Evolutionary conservation across 139 green algal genomes (phyloP).

Genomic region (Volvox africanus): DNA sequence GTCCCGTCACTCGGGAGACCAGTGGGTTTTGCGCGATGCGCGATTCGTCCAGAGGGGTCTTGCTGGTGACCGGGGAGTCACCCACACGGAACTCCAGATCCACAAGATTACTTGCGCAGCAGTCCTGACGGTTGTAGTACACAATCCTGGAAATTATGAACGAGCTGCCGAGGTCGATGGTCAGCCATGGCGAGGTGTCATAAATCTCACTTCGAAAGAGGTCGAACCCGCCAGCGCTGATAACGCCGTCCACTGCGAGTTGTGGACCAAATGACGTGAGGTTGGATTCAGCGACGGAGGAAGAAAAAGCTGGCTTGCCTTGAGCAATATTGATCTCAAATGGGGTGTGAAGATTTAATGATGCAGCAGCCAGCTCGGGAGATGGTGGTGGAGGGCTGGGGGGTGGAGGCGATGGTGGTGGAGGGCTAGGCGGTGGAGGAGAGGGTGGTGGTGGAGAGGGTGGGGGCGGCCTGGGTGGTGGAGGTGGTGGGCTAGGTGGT

Average conservation of each 20-base stretch:
- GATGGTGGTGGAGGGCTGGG: too few species aligned
- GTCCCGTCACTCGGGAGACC: neutral
- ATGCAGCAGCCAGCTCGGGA: too few species aligned
- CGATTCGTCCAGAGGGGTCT: neutral
- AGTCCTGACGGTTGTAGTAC: neutral
- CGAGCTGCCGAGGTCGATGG: neutral
- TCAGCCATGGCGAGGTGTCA: neutral
- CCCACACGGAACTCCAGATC: neutral
- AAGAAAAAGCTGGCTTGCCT: neutral
- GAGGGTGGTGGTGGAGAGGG: too few species aligned
- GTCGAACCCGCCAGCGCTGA: neutral
- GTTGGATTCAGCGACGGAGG: neutral
- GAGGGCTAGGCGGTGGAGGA: too few species aligned
- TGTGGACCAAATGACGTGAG: neutral
- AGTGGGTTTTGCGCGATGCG: neutral
- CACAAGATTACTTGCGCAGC: neutral
- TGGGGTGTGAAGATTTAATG: too few species aligned
- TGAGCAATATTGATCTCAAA: too few species aligned
- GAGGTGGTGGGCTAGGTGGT: too few species aligned
- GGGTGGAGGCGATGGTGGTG: too few species aligned
- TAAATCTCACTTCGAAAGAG: neutral
- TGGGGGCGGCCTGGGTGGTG: too few species aligned
- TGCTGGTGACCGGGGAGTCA: neutral
- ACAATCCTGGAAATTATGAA: neutral
- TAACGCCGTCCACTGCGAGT: neutral